These are phyloP conservation scores for Saccharomyces hybrid DNA, from an alignment of 1,139 yeast species.

Conservation along the genomic window DNA sequence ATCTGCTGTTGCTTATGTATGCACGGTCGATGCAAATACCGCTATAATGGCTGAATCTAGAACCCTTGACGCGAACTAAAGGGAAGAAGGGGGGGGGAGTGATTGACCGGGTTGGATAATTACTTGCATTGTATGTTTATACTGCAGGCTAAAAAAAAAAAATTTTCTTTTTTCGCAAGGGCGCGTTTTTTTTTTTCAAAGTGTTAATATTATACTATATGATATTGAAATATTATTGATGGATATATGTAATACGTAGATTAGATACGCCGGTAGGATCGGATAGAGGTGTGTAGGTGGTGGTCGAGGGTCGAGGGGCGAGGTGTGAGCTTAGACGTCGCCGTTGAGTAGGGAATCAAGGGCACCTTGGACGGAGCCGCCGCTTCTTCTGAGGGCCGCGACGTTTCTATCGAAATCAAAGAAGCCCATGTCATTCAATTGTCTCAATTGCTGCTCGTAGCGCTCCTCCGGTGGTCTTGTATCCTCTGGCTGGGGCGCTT, in stretches of 20 bases:
- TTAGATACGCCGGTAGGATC: background rate
- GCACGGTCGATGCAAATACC: background rate
- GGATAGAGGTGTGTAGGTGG: background rate
- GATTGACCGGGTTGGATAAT: background rate
- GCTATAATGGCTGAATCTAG: background rate
- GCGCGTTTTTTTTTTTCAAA: background rate
- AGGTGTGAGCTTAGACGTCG: slow-evolving; percentile 15
- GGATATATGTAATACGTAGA: background rate
- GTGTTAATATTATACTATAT: background rate
- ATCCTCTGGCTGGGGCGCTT: slow-evolving; percentile 43
- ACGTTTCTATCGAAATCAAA: slow-evolving; percentile 88
- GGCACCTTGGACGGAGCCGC: slow-evolving; percentile 97
- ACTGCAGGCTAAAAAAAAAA: background rate
- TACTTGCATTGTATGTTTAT: background rate
- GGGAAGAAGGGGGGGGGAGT: background rate
- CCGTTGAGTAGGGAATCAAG: slow-evolving; percentile 76
- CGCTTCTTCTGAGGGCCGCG: slow-evolving; percentile 85
- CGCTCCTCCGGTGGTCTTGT: slow-evolving; percentile 94
- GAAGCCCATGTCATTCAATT: slow-evolving; percentile 94
- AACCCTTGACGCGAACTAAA: background rate
- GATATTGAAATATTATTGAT: background rate
- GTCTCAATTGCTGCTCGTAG: slow-evolving; percentile 82
- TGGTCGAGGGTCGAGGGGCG: background rate
- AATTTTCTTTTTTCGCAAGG: background rate
- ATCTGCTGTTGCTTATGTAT: background rate